A percentile compares a stretch with the other conserved stretches of the same genome.
These are phyloP conservation scores for Verbena officinalis DNA, from an alignment of 257 asterid genomes.

Conservation along the genomic window DNA sequence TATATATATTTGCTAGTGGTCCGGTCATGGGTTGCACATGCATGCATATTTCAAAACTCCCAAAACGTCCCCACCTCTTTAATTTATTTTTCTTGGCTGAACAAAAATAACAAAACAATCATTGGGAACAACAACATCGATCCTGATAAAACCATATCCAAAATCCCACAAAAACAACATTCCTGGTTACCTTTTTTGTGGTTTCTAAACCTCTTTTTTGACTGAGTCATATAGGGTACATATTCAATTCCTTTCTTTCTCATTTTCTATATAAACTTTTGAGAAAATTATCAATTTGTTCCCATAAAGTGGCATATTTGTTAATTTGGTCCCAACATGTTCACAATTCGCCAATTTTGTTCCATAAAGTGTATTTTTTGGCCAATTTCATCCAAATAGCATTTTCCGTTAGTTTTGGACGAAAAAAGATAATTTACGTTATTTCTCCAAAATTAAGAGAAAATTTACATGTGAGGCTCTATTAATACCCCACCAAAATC, in stretches of 20 bases:
- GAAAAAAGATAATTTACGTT: no score
- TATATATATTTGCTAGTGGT: neutral
- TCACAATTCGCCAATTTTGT: no score
- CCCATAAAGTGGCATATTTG: no score
- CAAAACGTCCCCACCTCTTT: neutral
- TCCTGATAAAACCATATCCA: conserved; percentile 35
- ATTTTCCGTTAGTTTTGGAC: no score
- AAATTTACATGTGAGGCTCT: no score
- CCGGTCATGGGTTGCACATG: conserved; percentile 25
- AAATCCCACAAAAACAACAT: conserved; percentile 20
- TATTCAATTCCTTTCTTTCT: conserved; percentile 2
- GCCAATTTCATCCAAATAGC: no score
- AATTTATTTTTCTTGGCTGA: neutral
- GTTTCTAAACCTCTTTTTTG: conserved; percentile 46
- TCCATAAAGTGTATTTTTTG: no score
- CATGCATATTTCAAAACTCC: neutral
- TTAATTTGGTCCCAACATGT: no score
- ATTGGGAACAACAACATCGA: conserved; percentile 58
- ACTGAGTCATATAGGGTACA: conserved; percentile 44
- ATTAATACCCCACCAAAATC: no score
- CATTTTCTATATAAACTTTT: no score
- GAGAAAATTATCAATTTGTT: no score
- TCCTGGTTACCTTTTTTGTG: conserved; percentile 54
- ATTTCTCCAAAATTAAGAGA: no score
- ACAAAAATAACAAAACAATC: conserved; percentile 47